These are phyloP conservation scores for Talaromyces sp. DNA, from an alignment of 2,329 filamentous ascomycete species.

Conservation along the genomic window DNA sequence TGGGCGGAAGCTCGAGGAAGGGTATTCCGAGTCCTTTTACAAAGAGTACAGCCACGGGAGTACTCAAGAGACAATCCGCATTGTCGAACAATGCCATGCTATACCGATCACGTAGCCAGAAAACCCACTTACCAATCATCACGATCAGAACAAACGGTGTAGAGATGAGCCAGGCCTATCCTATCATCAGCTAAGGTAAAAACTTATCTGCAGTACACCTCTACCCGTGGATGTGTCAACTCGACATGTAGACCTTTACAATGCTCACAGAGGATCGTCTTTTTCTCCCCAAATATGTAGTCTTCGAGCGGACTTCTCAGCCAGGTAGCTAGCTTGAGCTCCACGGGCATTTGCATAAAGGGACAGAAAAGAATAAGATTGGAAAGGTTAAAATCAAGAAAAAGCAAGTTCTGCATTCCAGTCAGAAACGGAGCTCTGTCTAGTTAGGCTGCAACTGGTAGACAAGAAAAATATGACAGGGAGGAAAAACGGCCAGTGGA, in stretches of 20 bases:
- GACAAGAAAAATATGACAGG: not conserved
- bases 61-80: not conserved
- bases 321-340: not conserved
- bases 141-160: not conserved
- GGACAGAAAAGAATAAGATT: not conserved
- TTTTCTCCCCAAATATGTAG: not conserved
- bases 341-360: not conserved
- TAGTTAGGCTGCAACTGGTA: conserved; percentile 6
- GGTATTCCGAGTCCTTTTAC: not conserved
- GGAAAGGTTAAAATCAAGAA: not conserved
- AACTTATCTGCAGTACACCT: conserved; percentile 6
- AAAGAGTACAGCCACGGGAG: not conserved
- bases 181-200: not conserved
- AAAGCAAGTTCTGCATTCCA: not conserved
- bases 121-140: not conserved
- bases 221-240: not conserved
- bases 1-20: not conserved
- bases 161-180: not conserved
- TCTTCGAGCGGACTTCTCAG: not conserved
- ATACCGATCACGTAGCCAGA: not conserved
- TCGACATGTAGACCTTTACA: not conserved
- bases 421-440: not conserved
- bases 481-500: not conserved
- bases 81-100: not conserved
- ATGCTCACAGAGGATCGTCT: not conserved